These are phyloP conservation scores for Sporisorium exsertum DNA, from an alignment of 1,284 basidiomycete genomes.

Conservation along the genomic window DNA sequence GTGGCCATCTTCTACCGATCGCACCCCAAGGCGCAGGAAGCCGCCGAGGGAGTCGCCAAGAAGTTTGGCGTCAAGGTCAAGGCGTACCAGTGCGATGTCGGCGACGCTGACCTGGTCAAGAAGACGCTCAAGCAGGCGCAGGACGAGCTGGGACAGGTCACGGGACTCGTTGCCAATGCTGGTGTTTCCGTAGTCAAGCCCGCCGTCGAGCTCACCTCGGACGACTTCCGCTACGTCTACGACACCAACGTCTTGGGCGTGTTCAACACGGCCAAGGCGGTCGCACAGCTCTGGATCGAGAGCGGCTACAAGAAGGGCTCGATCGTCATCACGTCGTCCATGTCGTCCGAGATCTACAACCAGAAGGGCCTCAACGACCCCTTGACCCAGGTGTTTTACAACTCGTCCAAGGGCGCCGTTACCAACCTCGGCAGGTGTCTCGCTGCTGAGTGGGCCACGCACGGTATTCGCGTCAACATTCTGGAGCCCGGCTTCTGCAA, in stretches of 20 bases:
- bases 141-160: slow-evolving; percentile 64
- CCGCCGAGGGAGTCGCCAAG: slow-evolving; percentile 64
- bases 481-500: slow-evolving; percentile 68
- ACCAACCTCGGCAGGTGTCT: slow-evolving; percentile 69
- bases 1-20: slow-evolving; percentile 68
- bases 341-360: slow-evolving; percentile 69
- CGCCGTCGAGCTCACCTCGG: slow-evolving; percentile 66
- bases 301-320: slow-evolving; percentile 67
- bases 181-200: slow-evolving; percentile 69
- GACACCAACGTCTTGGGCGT: slow-evolving; percentile 69
- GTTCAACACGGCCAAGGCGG: slow-evolving; percentile 68
- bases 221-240: slow-evolving; percentile 69
- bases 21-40: slow-evolving; percentile 67
- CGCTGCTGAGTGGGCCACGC: slow-evolving; percentile 67
- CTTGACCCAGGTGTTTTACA: slow-evolving; percentile 68
- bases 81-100: slow-evolving; percentile 70
- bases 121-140: slow-evolving; percentile 63
- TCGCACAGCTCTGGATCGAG: slow-evolving; percentile 68
- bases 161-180: slow-evolving; percentile 66
- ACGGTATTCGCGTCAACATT: slow-evolving; percentile 69
- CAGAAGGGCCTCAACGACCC: slow-evolving; percentile 65
- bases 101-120: slow-evolving; percentile 64
- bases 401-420: slow-evolving; percentile 68
- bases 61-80: slow-evolving; percentile 66
- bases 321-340: slow-evolving; percentile 68